Conservation (phyloP, 2,329 filamentous ascomycete genomes). For the Ophiostoma novo-ulmi region DNA sequence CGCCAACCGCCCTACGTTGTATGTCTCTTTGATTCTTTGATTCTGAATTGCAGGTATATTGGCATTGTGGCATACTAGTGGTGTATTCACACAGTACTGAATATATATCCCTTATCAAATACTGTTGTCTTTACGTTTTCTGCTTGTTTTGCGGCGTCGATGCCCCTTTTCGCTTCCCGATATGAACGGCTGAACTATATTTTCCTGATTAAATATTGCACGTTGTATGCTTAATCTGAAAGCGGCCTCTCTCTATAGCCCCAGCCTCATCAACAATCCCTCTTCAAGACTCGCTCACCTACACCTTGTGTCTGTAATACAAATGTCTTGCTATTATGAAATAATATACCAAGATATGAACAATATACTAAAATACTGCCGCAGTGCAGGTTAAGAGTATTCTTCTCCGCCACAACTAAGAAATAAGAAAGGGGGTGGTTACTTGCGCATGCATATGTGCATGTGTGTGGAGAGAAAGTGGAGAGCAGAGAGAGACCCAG, state of each 20-base stretch:
- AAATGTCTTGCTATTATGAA: background rate
- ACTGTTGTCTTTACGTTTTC: background rate
- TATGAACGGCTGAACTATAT: background rate
- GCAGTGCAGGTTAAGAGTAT: background rate
- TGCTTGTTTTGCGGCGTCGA: background rate
- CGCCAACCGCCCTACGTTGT: background rate
- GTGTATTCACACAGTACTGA: background rate
- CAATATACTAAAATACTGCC: background rate
- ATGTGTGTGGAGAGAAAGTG: slow-evolving; percentile 5
- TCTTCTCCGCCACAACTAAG: background rate
- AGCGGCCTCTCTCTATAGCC: background rate
- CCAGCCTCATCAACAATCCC: background rate
- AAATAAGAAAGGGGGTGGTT: slow-evolving; percentile 8
- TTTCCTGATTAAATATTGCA: background rate
- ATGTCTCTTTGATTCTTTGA: background rate
- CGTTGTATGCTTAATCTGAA: no score
- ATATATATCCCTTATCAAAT: background rate
- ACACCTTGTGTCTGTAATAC: background rate
- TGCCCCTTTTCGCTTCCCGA: background rate
- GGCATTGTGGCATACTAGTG: background rate
- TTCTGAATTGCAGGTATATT: background rate
- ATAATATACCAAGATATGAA: background rate
- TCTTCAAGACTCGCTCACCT: background rate
- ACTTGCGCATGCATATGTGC: background rate
- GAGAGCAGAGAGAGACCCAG: slow-evolving; percentile 2